A percentile compares a stretch with the other conserved stretches of the same genome.
phyloP scores from a whole-genome alignment of 2,329 filamentous ascomycete genomes.

The Cephalotrichum gorgonifer region DNA sequence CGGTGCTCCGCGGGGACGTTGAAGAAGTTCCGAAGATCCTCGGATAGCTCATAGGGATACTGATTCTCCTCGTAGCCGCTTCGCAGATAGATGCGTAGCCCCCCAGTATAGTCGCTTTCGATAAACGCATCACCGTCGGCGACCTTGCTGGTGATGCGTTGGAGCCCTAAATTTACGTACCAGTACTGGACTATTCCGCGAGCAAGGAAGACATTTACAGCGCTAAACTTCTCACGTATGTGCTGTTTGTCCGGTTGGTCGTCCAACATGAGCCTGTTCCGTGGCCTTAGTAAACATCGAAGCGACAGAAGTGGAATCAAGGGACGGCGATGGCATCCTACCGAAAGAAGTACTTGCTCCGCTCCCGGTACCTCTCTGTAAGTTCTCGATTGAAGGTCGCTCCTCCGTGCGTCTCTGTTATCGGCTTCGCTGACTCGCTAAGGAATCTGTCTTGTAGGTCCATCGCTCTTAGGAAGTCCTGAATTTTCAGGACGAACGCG shows the following conservation, averaged over 20 bases:
- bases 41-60: slow-evolving; percentile 5
- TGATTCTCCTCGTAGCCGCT: slow-evolving; percentile 2
- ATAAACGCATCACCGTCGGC: slow-evolving; percentile 4
- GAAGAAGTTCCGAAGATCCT: slow-evolving; percentile 6
- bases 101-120: slow-evolving; percentile 5
- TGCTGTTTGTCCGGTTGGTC: slow-evolving; percentile 1
- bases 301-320: not conserved
- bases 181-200: slow-evolving; percentile 2
- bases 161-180: slow-evolving; percentile 2
- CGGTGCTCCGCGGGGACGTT: not conserved
- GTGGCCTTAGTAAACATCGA: not conserved
- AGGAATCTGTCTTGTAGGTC: slow-evolving; percentile 2
- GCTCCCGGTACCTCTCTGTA: slow-evolving; percentile 1
- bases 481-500: slow-evolving; percentile 4
- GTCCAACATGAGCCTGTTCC: slow-evolving; percentile 3
- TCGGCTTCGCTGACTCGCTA: not conserved
- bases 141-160: not conserved
- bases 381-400: not conserved
- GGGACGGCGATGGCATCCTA: not conserved
- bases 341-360: slow-evolving; percentile 4
- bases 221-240: not conserved
- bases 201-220: slow-evolving; percentile 3
- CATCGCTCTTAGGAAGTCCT: not conserved
- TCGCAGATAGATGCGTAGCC: slow-evolving; percentile 5
- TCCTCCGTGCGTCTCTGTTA: slow-evolving; percentile 5